A percentile compares a stretch with the other conserved stretches of the same genome.
phyloP scores from a whole-genome alignment of 306 rosid genomes.

The Fragaria vesca region DNA sequence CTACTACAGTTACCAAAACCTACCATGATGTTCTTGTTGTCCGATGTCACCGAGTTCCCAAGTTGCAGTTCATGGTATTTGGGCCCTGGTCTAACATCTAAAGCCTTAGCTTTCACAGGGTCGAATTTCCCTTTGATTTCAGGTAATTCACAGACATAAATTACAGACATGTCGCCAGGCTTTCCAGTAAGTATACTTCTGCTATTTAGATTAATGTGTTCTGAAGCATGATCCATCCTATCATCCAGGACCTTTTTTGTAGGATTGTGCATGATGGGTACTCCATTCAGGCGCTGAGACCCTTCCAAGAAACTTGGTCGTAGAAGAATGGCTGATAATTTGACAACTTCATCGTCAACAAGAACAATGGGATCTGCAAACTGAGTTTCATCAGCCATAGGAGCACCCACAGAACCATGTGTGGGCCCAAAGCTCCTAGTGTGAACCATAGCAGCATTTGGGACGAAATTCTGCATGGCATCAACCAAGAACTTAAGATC shows the following conservation, averaged over 20 bases:
- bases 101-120: conserved; percentile 66
- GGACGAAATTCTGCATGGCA: conserved; percentile 88
- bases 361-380: conserved; percentile 65
- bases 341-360: conserved; percentile 77
- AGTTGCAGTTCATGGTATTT: conserved; percentile 76
- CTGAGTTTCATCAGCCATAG: conserved; percentile 30
- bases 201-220: conserved; percentile 30
- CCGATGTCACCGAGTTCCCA: conserved; percentile 87
- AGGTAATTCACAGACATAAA: conserved; percentile 82
- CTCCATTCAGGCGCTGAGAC: conserved; percentile 19
- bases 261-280: conserved; percentile 9
- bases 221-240: conserved; percentile 27
- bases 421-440: conserved; percentile 79
- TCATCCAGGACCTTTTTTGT: conserved; percentile 29
- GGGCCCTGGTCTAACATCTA: conserved; percentile 80
- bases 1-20: conserved; percentile 29
- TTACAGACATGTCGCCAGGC: conserved; percentile 89
- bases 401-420: conserved; percentile 27
- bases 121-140: conserved; percentile 88
- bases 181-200: conserved; percentile 35
- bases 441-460: conserved; percentile 93
- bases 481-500: conserved; percentile 78
- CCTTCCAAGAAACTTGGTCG: conserved; percentile 44
- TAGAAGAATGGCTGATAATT: conserved; percentile 74
- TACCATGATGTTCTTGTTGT: conserved; percentile 62